Base-by-base conservation (phyloP, 306 rosid species). In the Carpinus viminea region DNA sequence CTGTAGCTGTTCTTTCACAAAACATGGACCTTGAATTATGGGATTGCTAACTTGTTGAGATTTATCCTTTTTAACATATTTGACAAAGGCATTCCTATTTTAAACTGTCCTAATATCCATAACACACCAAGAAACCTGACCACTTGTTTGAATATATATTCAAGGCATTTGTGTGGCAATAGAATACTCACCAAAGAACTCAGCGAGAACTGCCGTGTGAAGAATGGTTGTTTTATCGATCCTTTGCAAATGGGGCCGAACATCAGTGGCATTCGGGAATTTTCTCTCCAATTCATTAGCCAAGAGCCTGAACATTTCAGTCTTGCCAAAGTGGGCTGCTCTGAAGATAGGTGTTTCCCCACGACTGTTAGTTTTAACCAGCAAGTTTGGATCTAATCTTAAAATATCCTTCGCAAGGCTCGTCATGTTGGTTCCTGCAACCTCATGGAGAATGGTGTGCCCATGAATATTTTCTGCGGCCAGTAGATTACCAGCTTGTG, bases 181-280 rank as follows among this genome's bases (percentile, higher is more conserved):
- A 31, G 34, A 50, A 8, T 10, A 46, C 48, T 45, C 18, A 78
- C 81, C 81, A 70, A 70, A 78, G 41, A 57, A 78, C 62, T 71
- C 81, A 62, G 76, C 81, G 10, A 56, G 62, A 20, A 56, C n/a
- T 20, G 62, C 62, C 26, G 3, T 20, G 28, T 56, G 62, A 7
- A 56, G 62, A 56, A 20, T 20, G 3, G 62, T 7, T 20, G 62
- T 56, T 20, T 1, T 3, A 26, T 56, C 62, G 2, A 8, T n/a
- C 62, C 62, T 56, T 11, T 56, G 3, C n/a, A 20, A 8, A 8
- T 18, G n/a, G 1, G 2, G 2, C 28, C 2, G 11, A 8, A 8
- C 31, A 6, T 20, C 31, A 7, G 2, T 20, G 2, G n/a, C 4
- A 4, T 7, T 56, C 31, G 5, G 0, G 12, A 56, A 31, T 31